These are phyloP conservation scores for Cutaneotrichosporon cavernicola DNA, from an alignment of 1,284 basidiomycete species.

Conservation along the genomic window DNA sequence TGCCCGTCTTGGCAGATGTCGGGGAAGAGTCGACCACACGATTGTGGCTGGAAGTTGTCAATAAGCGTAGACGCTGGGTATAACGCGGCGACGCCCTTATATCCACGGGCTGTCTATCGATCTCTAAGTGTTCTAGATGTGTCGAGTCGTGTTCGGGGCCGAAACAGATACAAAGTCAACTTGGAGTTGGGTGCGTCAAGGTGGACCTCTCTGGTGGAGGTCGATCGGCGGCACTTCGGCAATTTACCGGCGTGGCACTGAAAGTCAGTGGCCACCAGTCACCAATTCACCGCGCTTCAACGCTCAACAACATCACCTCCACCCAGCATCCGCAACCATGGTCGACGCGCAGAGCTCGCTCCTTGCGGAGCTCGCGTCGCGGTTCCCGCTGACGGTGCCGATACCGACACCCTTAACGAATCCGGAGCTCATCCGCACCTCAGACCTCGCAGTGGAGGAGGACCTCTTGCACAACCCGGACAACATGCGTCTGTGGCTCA, in stretches of 20 bases:
- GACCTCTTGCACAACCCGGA: slow-evolving; percentile 90
- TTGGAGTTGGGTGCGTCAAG: not conserved
- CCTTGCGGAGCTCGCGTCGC: slow-evolving; percentile 42
- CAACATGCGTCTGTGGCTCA: slow-evolving; percentile 89
- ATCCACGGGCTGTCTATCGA: not conserved
- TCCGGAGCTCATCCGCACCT: slow-evolving; percentile 68
- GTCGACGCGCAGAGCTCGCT: slow-evolving; percentile 33
- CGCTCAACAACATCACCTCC: slow-evolving; percentile 2
- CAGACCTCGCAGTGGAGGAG: slow-evolving; percentile 86
- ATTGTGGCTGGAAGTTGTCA: not conserved
- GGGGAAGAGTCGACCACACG: slow-evolving; percentile 3
- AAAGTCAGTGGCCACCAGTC: not conserved
- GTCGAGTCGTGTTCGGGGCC: slow-evolving; percentile 3
- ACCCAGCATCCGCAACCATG: slow-evolving; percentile 25
- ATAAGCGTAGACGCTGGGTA: not conserved
- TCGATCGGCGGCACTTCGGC: slow-evolving; percentile 7
- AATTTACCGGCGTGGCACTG: slow-evolving; percentile 3
- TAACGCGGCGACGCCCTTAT: not conserved
- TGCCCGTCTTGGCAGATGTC: not conserved
- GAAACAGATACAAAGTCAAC: not conserved
- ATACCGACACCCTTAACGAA: slow-evolving; percentile 77
- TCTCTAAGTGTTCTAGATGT: not conserved
- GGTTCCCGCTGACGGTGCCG: slow-evolving; percentile 80
- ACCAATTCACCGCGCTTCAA: not conserved
- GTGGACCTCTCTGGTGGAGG: slow-evolving; percentile 17